Conservation (phyloP, 441 rosid genomes). For the Rhodomyrtus psidioides region DNA sequence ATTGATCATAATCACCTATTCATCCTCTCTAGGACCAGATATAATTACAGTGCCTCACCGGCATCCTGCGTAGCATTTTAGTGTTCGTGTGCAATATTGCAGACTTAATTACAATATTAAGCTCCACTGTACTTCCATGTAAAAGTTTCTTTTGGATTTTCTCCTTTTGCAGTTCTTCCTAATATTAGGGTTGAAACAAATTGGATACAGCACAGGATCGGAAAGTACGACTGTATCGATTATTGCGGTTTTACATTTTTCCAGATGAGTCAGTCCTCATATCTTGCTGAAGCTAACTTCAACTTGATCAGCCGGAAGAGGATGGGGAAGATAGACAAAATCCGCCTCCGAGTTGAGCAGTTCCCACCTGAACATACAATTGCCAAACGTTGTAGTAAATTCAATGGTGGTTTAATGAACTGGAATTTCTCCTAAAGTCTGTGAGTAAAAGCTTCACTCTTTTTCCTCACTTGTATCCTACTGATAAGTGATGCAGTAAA, state of each 20-base stretch:
- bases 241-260: background rate
- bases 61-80: background rate
- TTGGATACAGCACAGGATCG: background rate
- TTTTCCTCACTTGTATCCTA: conserved; percentile 31
- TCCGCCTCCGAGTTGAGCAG: conserved; percentile 23
- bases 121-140: background rate
- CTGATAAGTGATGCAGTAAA: conserved; percentile 29
- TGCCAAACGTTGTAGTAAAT: background rate
- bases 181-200: background rate
- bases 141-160: background rate
- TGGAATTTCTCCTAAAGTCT: background rate
- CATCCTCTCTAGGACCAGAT: background rate
- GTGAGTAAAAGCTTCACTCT: background rate
- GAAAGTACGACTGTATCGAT: background rate
- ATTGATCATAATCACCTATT: too few relatives aligned
- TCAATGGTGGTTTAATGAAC: background rate
- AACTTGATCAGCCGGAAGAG: conserved; percentile 26
- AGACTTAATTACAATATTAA: background rate
- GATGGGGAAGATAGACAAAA: conserved; percentile 20
- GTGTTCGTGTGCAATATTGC: background rate
- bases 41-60: background rate
- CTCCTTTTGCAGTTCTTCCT: background rate
- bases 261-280: background rate
- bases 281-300: conserved; percentile 13
- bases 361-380: conserved; percentile 27